Evolutionary conservation across 1,284 basidiomycete species (phyloP).

Genomic region (Porodaedalea pini): DNA sequence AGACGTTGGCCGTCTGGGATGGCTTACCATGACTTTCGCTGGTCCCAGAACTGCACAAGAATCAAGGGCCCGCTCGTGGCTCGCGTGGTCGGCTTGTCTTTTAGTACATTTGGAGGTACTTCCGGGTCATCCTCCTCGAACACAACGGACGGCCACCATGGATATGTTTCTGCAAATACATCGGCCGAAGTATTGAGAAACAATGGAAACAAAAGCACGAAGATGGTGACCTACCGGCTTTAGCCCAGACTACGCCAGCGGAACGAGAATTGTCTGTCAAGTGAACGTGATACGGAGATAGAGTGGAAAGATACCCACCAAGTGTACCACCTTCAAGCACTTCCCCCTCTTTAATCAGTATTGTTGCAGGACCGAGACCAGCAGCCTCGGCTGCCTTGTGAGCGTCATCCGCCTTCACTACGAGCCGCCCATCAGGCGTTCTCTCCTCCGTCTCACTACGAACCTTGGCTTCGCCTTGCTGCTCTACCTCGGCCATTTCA

Average conservation of each 20-base stretch:
- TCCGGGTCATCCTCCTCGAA: constrained; percentile 47
- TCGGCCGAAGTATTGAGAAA: neutral
- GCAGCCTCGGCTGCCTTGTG: constrained; percentile 9
- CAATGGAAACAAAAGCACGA: neutral
- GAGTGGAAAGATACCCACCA: constrained; percentile 28
- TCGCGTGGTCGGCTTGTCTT: constrained; percentile 32
- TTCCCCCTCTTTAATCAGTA: constrained; percentile 29
- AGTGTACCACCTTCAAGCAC: constrained; percentile 36
- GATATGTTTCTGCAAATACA: constrained; percentile 46
- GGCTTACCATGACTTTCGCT: constrained; percentile 50
- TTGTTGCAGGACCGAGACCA: constrained; percentile 22
- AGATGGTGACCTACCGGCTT: constrained; percentile 45
- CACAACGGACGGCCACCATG: constrained; percentile 66
- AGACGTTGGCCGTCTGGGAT: no score
- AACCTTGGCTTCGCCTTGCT: constrained; percentile 1
- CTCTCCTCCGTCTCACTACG: neutral
- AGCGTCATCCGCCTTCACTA: constrained; percentile 8
- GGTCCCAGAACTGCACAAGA: constrained; percentile 70
- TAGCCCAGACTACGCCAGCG: constrained; percentile 55
- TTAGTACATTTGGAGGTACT: constrained; percentile 50
- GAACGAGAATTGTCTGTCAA: constrained; percentile 13
- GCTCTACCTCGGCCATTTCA: neutral
- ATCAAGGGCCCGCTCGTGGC: constrained; percentile 39
- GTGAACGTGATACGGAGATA: constrained; percentile 12
- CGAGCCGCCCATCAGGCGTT: constrained; percentile 1